Percentiles rank a stretch among this genome's conserved stretches.
Conservation (phyloP, 1,284 basidiomycete genomes). For the Limonomyces culmigenus region DNA sequence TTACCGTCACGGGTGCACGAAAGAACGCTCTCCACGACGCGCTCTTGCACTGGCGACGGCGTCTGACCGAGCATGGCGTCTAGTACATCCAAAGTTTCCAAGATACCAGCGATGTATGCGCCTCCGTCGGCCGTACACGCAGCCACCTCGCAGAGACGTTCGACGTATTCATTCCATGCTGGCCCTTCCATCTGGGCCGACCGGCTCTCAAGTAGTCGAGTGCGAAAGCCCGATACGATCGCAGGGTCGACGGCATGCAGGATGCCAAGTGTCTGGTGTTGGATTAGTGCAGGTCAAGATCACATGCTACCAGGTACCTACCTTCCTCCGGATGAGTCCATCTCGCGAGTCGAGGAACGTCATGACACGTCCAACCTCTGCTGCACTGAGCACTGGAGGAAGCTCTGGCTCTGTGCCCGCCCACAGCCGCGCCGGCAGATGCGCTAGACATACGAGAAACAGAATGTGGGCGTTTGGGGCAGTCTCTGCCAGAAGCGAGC, state of each 20-base stretch:
- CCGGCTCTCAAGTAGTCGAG: constrained; percentile 23
- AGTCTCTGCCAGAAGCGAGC: constrained; percentile 34
- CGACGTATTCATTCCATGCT: constrained; percentile 21
- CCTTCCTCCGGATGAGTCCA: constrained; percentile 37
- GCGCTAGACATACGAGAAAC: constrained; percentile 45
- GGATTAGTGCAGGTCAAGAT: constrained; percentile 1
- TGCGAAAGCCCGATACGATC: constrained; percentile 40
- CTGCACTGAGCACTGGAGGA: constrained; percentile 36
- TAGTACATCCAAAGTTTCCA: no score
- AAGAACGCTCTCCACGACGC: constrained; percentile 15
- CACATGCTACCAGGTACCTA: constrained; percentile 14
- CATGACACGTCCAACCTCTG: constrained; percentile 58
- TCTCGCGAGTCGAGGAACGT: constrained; percentile 43
- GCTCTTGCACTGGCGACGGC: neutral
- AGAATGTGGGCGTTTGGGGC: constrained; percentile 43
- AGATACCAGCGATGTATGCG: constrained; percentile 1
- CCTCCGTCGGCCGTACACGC: constrained; percentile 29
- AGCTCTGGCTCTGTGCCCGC: constrained; percentile 36
- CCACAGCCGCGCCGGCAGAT: constrained; percentile 41
- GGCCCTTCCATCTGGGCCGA: constrained; percentile 15
- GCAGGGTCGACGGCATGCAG: constrained; percentile 34
- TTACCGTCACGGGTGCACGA: constrained; percentile 23
- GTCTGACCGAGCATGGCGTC: no score
- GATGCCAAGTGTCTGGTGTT: constrained; percentile 33
- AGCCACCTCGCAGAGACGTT: constrained; percentile 35